Percentiles rank a stretch among this genome's conserved stretches.
These are phyloP conservation scores for Coemansia nantahalensis DNA, from an alignment of 192 early-diverging fungal species.

Conservation along the genomic window DNA sequence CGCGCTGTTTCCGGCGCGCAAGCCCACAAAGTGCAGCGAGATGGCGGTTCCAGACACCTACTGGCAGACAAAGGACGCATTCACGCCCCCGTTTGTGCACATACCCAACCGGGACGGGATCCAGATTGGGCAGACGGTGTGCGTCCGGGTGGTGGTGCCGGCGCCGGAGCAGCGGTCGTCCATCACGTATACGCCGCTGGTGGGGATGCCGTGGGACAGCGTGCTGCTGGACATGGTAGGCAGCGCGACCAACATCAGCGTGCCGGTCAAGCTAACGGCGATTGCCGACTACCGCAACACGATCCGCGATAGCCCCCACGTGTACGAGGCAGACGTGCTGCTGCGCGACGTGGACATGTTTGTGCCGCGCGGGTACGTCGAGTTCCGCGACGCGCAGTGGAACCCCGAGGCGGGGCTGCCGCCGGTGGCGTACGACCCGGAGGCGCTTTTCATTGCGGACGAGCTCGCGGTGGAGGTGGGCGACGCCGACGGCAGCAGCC, in stretches of 20 bases:
- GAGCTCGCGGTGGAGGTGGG: constrained; percentile 2
- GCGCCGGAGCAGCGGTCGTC: constrained; percentile 1
- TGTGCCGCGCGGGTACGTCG: constrained; percentile 27
- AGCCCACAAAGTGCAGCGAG: constrained; percentile 2
- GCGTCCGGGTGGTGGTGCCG: constrained; percentile 49
- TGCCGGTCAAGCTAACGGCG: constrained; percentile 16
- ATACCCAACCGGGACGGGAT: constrained; percentile 2
- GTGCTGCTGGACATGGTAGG: constrained; percentile 34
- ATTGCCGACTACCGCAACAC: constrained; percentile 11
- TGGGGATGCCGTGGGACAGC: constrained; percentile 37
- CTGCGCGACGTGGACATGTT: constrained; percentile 46
- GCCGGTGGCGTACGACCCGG: constrained; percentile 28
- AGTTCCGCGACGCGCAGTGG: constrained; percentile 51
- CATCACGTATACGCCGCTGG: constrained; percentile 14
- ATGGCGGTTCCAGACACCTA: constrained; percentile 2
- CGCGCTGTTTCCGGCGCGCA: background rate
- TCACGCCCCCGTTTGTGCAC: constrained; percentile 13
- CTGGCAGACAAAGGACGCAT: constrained; percentile 7
- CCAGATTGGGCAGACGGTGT: constrained; percentile 25
- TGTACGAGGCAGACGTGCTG: constrained; percentile 53
- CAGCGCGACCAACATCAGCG: constrained; percentile 8
- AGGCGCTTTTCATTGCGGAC: constrained; percentile 19
- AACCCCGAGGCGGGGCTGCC: constrained; percentile 49
- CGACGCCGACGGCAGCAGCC: constrained; percentile 1
- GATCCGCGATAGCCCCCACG: constrained; percentile 34